Evolutionary conservation across 257 asterid genomes (phyloP).

Genomic region (Perilla frutescens): DNA sequence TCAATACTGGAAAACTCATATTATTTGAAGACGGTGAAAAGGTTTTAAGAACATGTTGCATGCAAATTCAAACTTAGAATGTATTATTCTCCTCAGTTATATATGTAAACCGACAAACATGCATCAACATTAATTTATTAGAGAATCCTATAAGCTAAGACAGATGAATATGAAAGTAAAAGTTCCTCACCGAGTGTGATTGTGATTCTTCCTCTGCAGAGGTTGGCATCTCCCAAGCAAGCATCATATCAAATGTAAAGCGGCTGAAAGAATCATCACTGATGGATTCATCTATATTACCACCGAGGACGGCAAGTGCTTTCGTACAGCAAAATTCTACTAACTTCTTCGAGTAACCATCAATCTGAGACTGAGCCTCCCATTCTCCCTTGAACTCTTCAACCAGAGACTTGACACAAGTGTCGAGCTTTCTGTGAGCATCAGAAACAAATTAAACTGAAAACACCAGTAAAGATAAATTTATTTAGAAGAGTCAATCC

Average conservation of each 20-base stretch:
- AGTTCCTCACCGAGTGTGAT: conserved; percentile 46
- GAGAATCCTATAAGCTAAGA: background rate
- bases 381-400: conserved; percentile 64
- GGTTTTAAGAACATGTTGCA: too few species aligned
- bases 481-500: too few species aligned
- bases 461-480: too few species aligned
- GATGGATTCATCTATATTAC: conserved; percentile 54
- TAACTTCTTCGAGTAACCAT: conserved; percentile 63
- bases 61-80: background rate
- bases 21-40: too few species aligned
- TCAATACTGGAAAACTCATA: too few species aligned
- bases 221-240: conserved; percentile 85
- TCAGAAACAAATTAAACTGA: background rate
- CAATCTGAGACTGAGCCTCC: conserved; percentile 43
- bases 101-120: background rate
- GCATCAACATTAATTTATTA: background rate
- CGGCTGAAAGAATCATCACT: conserved; percentile 68
- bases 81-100: background rate
- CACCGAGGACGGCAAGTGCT: conserved; percentile 56
- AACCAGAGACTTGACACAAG: conserved; percentile 53
- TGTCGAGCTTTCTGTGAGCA: conserved; percentile 57
- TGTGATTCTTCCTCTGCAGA: conserved; percentile 55
- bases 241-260: conserved; percentile 92
- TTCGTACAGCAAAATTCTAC: conserved; percentile 74
- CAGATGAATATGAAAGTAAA: background rate